Percentiles rank a stretch among this genome's conserved stretches.
Evolutionary conservation across 805 yeast genomes (phyloP).

Genomic region (Clavispora phyllophila): DNA sequence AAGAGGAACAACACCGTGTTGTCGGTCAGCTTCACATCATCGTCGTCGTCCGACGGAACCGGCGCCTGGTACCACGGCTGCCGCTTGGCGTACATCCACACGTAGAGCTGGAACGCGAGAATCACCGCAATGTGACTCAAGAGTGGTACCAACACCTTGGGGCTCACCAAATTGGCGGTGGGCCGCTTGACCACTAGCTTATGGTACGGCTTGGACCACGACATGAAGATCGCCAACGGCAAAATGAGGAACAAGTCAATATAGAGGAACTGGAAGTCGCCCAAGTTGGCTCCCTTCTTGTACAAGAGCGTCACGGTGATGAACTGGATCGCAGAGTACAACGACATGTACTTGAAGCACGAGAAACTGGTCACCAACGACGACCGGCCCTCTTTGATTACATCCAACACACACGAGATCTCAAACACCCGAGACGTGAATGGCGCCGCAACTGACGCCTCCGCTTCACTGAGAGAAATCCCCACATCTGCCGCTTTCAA

Average conservation of each 20-base stretch:
- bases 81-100: conserved; percentile 59
- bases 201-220: conserved; percentile 85
- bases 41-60: conserved; percentile 66
- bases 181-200: conserved; percentile 70
- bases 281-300: conserved; percentile 84
- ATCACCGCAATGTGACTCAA: conserved; percentile 69
- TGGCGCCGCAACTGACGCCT: conserved; percentile 98
- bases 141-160: conserved; percentile 79
- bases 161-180: conserved; percentile 87
- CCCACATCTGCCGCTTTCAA: conserved; percentile 97
- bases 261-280: conserved; percentile 94
- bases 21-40: conserved; percentile 79
- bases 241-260: conserved; percentile 86
- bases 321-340: conserved; percentile 95
- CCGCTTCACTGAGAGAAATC: conserved; percentile 92
- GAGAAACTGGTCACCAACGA: conserved; percentile 92
- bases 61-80: conserved; percentile 79
- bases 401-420: conserved; percentile 86
- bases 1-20: conserved; percentile 79
- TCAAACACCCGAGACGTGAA: conserved; percentile 89
- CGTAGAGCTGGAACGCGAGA: conserved; percentile 56
- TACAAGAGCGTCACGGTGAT: conserved; percentile 80
- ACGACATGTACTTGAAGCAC: conserved; percentile 96
- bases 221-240: conserved; percentile 95
- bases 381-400: conserved; percentile 91